Evolutionary conservation across 208 protist species (phyloP), one percentile per base, ranked within the genome.

Genomic region (Angomonas desouzai): DNA sequence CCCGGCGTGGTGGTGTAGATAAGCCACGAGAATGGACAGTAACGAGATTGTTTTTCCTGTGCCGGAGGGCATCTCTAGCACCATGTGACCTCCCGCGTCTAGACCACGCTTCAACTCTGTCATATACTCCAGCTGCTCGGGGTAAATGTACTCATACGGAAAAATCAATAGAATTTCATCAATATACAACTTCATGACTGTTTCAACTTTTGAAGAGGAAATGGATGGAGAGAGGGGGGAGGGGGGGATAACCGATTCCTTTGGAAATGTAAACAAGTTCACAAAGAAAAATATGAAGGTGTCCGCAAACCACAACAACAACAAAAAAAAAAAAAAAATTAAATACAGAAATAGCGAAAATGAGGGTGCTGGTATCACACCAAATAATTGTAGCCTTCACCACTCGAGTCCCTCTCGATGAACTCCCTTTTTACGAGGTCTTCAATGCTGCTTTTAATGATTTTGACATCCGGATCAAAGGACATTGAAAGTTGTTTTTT

Each of bases 31-130:
- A n/a, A 99, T 91, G 0, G 97, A 97, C 6, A 99, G 81, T 36
- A 99, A 70, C n/a, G 98, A 97, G 36, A 99, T 97, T 0, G 98
- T 99, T 75, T 99, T 99, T 27, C 98, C 98, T 0, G 98, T 99
- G 45, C 98, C 98, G 18, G 94, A 99, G 13, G 98, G 98, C 98
- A 99, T 99, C 74, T 99, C 98, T 43, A 99, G 79, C 75, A 99
- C 79, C 72, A 97, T 91, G 55, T 99, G 97, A 4, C 98, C 97
- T 43, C 96, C 76, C 1, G 69, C 60, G 68, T 98, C 97, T 10
- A 99, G 83, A 4, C 92, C 75, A 18, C 81, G 88, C 64, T 99
- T 99, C 32, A 99, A 80, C 63, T 98, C 85, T 6, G 90, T 85
- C 89, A 99, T 99, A 85, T 99, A 99, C 40, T 93, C 86, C 56